Base-by-base conservation (phyloP, 78 protist species). In the Planoprotostelium fungivorum region DNA sequence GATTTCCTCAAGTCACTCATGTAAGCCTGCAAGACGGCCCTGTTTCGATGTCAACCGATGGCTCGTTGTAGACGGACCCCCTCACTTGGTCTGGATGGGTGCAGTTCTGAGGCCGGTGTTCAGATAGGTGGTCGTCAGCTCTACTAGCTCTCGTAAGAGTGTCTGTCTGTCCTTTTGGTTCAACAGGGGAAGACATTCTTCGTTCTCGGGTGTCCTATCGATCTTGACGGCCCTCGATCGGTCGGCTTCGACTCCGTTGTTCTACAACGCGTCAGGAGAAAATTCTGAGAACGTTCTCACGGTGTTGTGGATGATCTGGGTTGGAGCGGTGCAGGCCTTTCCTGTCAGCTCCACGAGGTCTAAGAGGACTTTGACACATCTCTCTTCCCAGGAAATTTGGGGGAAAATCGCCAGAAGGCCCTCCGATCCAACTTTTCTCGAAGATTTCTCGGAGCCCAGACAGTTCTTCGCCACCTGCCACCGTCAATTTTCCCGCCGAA, bases 271-370 rank as follows among this genome's bases (percentile, higher is more conserved):
- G 16, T 25, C 16, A 16, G 16, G 37, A 85, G 5, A 16, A 36
- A 16, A 25, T 25, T 5, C 5, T 85, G 5, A 87, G 9, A 87
- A 5, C 1, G 1, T 9, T 1, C 37, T 5, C n/a, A 87, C 88
- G 37, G 1, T 29, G 23, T 38, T 25, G 63, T 31, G 37, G 23
- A 87, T 1, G 23, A 28, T 38, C 34, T 37, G 63, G 1, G 63
- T n/a, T 1, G 88, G 73, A 51, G 31, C 31, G 73, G 73, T 51
- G 73, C 73, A 51, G 28, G 92, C 91, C 38, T 87, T 88, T 28
- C 91, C 93, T 87, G 88, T 91, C 29, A 63, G 88, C 25, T 94
- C 91, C 63, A 94, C 73, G 0, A 94, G 29, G n/a, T 94, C 96
- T 34, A 94, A 84, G 0, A 94, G 35, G 0, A 93, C 90, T 29